Base-by-base conservation (phyloP, 2,329 filamentous ascomycete species). In the Huntiella moniliformis region DNA sequence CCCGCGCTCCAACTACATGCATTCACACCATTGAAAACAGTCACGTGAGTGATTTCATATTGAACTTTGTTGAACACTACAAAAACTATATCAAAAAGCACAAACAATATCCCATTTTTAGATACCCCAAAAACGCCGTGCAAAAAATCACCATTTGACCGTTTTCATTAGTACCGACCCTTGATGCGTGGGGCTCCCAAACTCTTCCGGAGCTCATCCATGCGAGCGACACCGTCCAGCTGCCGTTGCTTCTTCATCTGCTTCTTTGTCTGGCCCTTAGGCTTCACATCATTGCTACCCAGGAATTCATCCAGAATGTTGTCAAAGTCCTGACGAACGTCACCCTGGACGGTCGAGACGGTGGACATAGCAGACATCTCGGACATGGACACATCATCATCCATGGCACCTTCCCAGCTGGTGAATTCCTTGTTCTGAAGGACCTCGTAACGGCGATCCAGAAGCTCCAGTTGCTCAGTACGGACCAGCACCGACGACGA, bases 221-320 rank as follows among this genome's bases (percentile, higher is more conserved):
- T 67, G 66, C 96, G 84, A 61, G 83, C 78, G 52, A 95, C 69
- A 0, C 91, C 91, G 50, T 73, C 82, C 58, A 82, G 79, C 52
- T 81, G 77, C 57, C 80, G 83, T 13, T 79, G 79, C 63, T 87
- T 85, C 65, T 87, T 88, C 15, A 85, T 73, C 59, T 77, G 79
- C 64, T 85, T 86, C 2, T 80, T 80, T 17, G 71, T 71, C 61
- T 76, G 79, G 7, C 74, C 74, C 57, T 83, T 80, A 12, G 44
- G 34, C 41, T 43, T 46, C 8, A 50, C 44, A 15, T 50, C 44
- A 11, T 47, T 40, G 32, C 68, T 77, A 6, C 77, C 82, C 18
- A 96, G 63, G 63, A 98, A 98, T 47, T 94, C 87, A 57, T 96
- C 88, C 68, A 98, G 77, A 58, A 96, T 85, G 51, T 68, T 73